Percentiles rank a stretch among this genome's conserved stretches.
Conservation (phyloP, 2,329 filamentous ascomycete species). For the Talaromyces sp. region DNA sequence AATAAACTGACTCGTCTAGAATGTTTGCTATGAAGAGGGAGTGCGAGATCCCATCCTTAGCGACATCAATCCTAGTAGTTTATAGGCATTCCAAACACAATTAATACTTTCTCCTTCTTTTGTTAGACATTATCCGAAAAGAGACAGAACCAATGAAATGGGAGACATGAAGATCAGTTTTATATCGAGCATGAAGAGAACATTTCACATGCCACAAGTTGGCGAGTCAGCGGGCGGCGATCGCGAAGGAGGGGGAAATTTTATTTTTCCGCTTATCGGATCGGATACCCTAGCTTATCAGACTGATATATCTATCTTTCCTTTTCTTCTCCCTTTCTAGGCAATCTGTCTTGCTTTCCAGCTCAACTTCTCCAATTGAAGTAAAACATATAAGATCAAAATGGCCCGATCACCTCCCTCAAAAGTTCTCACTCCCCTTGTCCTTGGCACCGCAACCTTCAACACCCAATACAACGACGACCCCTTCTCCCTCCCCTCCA, state of each 20-base stretch:
- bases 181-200: not conserved
- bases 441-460: conserved; percentile 51
- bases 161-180: not conserved
- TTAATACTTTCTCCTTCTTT: not conserved
- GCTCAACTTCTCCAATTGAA: not conserved
- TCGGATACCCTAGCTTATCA: not conserved
- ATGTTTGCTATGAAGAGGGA: not conserved
- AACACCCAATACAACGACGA: conserved; percentile 50
- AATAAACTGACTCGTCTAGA: not conserved
- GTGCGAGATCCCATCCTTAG: too few relatives aligned
- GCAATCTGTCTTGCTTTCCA: not conserved
- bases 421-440: conserved; percentile 42
- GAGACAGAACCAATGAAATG: not conserved
- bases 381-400: not conserved
- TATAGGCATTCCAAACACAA: not conserved
- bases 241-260: not conserved
- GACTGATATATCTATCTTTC: not conserved
- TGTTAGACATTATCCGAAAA: not conserved
- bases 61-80: not conserved
- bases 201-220: not conserved
- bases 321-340: not conserved
- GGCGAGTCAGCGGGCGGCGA: not conserved
- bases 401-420: conserved; percentile 33
- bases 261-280: not conserved
- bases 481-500: conserved; percentile 49